Evolutionary conservation across 2,329 filamentous ascomycete species (phyloP).

Genomic region (Venturia effusa): DNA sequence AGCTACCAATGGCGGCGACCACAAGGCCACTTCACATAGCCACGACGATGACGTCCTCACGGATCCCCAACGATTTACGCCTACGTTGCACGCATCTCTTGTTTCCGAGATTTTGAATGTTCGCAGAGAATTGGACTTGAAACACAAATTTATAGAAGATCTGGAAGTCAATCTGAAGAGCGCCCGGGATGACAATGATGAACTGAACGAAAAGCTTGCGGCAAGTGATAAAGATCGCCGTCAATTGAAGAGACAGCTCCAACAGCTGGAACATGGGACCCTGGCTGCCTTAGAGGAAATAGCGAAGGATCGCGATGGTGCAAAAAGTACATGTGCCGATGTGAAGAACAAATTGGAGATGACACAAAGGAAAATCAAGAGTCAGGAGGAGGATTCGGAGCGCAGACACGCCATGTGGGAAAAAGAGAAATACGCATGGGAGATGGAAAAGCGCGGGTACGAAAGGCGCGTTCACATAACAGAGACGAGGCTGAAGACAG

Average conservation of each 20-base stretch:
- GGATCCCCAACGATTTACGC: constrained; percentile 87
- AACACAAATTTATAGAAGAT: constrained; percentile 73
- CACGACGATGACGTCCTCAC: constrained; percentile 61
- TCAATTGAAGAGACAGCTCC: constrained; percentile 72
- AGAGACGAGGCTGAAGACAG: constrained; percentile 70
- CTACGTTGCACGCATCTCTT: constrained; percentile 84
- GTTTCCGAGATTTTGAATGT: constrained; percentile 88
- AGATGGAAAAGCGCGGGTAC: constrained; percentile 67
- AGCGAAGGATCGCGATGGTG: constrained; percentile 74
- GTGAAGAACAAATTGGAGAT: constrained; percentile 66
- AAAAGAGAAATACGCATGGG: constrained; percentile 75
- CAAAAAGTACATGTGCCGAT: constrained; percentile 61
- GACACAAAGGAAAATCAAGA: constrained; percentile 64
- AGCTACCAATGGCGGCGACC: constrained; percentile 30
- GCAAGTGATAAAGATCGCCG: constrained; percentile 64
- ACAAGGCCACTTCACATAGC: constrained; percentile 22
- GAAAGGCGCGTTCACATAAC: constrained; percentile 85
- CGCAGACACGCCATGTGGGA: constrained; percentile 72
- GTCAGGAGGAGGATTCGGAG: constrained; percentile 73
- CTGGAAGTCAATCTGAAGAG: constrained; percentile 66
- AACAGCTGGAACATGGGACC: constrained; percentile 77
- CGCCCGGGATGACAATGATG: constrained; percentile 63
- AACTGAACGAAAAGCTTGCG: constrained; percentile 50
- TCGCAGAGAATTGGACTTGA: constrained; percentile 82
- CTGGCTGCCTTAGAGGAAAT: constrained; percentile 77